phyloP scores from a whole-genome alignment of 1,139 yeast species.

The Saccharomyces hybrid region DNA sequence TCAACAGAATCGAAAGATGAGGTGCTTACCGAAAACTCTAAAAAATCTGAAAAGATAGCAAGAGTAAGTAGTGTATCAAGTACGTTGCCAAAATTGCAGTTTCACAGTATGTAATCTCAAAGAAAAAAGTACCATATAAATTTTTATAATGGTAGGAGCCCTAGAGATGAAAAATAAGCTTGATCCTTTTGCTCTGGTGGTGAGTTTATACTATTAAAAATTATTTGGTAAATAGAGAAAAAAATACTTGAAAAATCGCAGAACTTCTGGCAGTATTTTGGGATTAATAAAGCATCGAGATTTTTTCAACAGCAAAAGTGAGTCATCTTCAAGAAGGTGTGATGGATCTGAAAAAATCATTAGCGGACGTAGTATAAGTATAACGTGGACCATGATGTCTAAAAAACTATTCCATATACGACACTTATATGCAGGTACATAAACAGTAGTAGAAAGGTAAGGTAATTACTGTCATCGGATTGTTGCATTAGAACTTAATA shows the following conservation, averaged over 20 bases:
- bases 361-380: too few relatives aligned
- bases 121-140: neutral
- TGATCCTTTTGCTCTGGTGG: neutral
- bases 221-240: neutral
- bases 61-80: constrained; percentile 16
- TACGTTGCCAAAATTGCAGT: constrained; percentile 21
- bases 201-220: neutral
- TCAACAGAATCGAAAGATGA: constrained; percentile 3
- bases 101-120: constrained; percentile 18
- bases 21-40: constrained; percentile 3
- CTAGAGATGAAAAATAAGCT: neutral
- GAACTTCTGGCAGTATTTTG: neutral
- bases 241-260: neutral
- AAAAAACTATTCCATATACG: too few relatives aligned
- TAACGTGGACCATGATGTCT: too few relatives aligned
- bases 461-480: too few relatives aligned
- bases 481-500: too few relatives aligned
- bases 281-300: too few relatives aligned
- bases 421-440: too few relatives aligned
- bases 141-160: neutral
- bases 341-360: too few relatives aligned
- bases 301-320: too few relatives aligned
- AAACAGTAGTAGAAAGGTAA: too few relatives aligned
- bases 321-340: too few relatives aligned
- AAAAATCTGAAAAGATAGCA: constrained; percentile 7